Evolutionary conservation across 768 basidiomycete species (phyloP), one percentile per base, ranked within the genome.

Genomic region (Trichaptum fuscoviolaceum): DNA sequence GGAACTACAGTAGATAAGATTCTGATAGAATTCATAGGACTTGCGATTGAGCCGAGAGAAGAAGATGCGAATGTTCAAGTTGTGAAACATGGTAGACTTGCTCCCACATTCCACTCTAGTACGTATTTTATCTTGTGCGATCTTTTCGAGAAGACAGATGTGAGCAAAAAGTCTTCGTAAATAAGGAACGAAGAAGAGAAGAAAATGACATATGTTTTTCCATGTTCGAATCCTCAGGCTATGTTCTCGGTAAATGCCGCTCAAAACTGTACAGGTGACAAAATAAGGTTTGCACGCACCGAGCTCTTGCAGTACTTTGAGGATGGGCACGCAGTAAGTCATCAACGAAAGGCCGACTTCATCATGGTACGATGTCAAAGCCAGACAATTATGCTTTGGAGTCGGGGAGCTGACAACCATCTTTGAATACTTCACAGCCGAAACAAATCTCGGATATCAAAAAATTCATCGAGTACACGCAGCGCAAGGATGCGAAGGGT

Each of bases 401-500:
- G 15, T 20, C n/a, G n/a, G 20, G 20, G 12, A 12, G 10, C 42
- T 15, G 23, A 34, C 15, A 3, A 61, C 8, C 18, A 24, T 7
- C 24, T 61, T 15, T 20, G 3, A 24, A 25, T 7, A n/a, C 9
- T 58, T 20, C 18, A 5, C 15, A 98, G 96, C 95, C 96, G 68
- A 95, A 97, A 83, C 93, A 98, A 88, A 89, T 99, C 83, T 85
- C 86, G 73, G 96, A 99, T 81, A 98, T 99, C 86, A 99, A 99
- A 84, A 85, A 93, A 80, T 98, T 99, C 84, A 92, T 99, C 79
- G 91, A 95, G 83, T 93, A 96, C 78, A 90, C 96, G 65, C 89
- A 90, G 84, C 89, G 96, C 83, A 96, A 95, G 87, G 96, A 97
- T 87, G 97, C 97, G 71, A 87, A 87, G 68, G 88, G 96, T 97